A percentile compares a stretch with the other conserved stretches of the same genome.
Evolutionary conservation across 495 filamentous ascomycete species (phyloP).

Genomic region (Pyrenopolyporus hunteri): DNA sequence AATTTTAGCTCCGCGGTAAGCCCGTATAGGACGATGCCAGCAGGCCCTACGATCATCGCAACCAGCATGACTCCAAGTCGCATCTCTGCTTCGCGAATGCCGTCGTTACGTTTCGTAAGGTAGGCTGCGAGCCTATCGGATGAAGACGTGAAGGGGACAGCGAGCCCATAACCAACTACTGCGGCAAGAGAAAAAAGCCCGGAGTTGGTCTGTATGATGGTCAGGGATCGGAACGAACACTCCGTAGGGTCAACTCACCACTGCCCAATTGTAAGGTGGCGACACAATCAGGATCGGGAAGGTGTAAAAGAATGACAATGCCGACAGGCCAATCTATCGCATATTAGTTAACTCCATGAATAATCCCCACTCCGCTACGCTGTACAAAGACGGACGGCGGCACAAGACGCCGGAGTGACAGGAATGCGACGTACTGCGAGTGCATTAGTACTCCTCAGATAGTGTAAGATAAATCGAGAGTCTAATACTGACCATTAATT

Average conservation of each 20-base stretch:
- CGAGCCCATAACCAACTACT: conserved; percentile 57
- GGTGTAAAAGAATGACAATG: conserved; percentile 64
- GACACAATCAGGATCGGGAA: conserved; percentile 62
- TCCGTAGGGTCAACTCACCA: conserved; percentile 22
- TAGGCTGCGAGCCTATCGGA: conserved; percentile 63
- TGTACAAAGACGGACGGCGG: too few relatives aligned
- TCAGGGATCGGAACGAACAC: not conserved
- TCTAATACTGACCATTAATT: conserved; percentile 45
- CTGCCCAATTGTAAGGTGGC: conserved; percentile 64
- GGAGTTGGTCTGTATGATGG: conserved; percentile 50
- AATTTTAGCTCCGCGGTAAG: conserved; percentile 58
- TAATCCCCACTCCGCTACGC: too few relatives aligned
- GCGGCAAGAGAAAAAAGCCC: conserved; percentile 63
- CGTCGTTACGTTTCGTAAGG: conserved; percentile 59
- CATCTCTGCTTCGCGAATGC: conserved; percentile 68
- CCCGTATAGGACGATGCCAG: conserved; percentile 62
- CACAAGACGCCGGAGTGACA: too few relatives aligned
- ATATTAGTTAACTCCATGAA: conserved; percentile 27
- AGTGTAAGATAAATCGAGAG: conserved; percentile 37
- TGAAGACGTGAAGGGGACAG: conserved; percentile 61
- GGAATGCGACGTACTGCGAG: conserved; percentile 27
- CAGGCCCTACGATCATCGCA: conserved; percentile 54
- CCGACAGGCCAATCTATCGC: conserved; percentile 61
- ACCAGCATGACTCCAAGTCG: conserved; percentile 62
- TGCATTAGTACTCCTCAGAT: conserved; percentile 59